Evolutionary conservation across 192 early-diverging fungal species (phyloP).

Genomic region (Backusella morwellensis): DNA sequence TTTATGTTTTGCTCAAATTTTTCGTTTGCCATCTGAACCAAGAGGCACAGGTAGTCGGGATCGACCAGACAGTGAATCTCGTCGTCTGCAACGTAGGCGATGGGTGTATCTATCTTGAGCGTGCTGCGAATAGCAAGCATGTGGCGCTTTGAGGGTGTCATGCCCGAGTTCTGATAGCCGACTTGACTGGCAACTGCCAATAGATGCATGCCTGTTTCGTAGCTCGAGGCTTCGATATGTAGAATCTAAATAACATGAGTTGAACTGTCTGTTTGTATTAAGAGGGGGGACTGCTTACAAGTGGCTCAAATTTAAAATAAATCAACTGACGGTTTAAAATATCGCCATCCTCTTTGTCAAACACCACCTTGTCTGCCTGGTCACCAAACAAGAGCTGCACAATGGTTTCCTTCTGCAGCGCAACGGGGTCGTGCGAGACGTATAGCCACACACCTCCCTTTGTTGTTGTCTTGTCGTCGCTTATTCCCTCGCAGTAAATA

Average conservation of each 20-base stretch:
- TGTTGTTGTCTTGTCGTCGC: slow-evolving; percentile 30
- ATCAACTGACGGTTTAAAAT: slow-evolving; percentile 29
- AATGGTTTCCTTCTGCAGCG: slow-evolving; percentile 23
- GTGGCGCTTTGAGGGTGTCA: slow-evolving; percentile 45
- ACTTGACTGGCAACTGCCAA: slow-evolving; percentile 40
- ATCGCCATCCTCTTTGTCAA: not conserved
- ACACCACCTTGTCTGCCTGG: slow-evolving; percentile 7
- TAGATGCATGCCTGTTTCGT: slow-evolving; percentile 46
- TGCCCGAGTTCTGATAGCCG: slow-evolving; percentile 53
- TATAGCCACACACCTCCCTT: slow-evolving; percentile 51
- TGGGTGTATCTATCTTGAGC: slow-evolving; percentile 49
- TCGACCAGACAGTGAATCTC: slow-evolving; percentile 44
- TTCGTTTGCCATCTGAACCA: slow-evolving; percentile 42
- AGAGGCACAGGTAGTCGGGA: slow-evolving; percentile 35
- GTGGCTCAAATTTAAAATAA: slow-evolving; percentile 55
- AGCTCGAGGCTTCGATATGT: slow-evolving; percentile 50
- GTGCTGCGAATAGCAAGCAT: slow-evolving; percentile 55
- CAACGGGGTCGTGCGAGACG: slow-evolving; percentile 47
- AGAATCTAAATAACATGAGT: slow-evolving; percentile 33
- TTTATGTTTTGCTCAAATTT: slow-evolving; percentile 44
- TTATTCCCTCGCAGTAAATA: slow-evolving; percentile 47
- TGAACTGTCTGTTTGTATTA: not conserved
- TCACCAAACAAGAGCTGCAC: slow-evolving; percentile 36
- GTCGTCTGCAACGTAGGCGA: slow-evolving; percentile 40
- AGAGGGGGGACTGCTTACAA: slow-evolving; percentile 35